Base-by-base conservation (phyloP, 345 rosid species). In the Excoecaria cochinchinensis region DNA sequence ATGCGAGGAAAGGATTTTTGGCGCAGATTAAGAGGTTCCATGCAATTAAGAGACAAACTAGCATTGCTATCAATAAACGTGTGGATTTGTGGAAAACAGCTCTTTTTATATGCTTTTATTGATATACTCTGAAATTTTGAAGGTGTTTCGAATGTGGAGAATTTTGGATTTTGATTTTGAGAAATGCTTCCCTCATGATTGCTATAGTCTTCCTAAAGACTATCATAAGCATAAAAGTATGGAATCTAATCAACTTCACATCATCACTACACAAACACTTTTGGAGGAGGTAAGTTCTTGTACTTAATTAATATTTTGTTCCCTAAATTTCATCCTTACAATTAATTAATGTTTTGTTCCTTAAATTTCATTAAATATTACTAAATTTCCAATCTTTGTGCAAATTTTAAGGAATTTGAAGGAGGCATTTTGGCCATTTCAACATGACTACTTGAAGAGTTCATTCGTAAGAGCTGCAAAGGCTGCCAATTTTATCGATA, bases 121-220 rank as follows among this genome's bases (percentile, higher is more conserved):
- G 61, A 76, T 90, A 65, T 87, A 86, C 81, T 82, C 90, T 7
- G 92, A 88, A 83, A 78, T 86, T 60, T 73, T 90, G 74, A 90
- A 90, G 79, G 84, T 86, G 90, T 85, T 90, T 50, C 87, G 90
- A 15, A 47, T 87, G 48, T 82, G 89, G 89, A 82, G 87, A 42
- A 79, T 88, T 58, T 63, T 90, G 78, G 82, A 86, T 70, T 90
- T 90, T 76, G 90, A 88, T 72, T 89, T 84, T 13, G 94, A 90
- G 77, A 84, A 87, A 55, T 88, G 72, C 58, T 90, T 76, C 38
- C 94, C 94, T 51, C 87, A 67, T 72, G 89, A 87, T 76, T 73
- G n/a, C 64, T 69, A 74, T 69, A 79, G 87, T 69, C 83, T 88
- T 76, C 94, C 94, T 39, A 87, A 78, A 80, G 88, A 86, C 36